Percentiles rank a stretch among this genome's conserved stretches.
These are phyloP conservation scores for Echites panduratus DNA, from an alignment of 257 asterid species.

Conservation along the genomic window DNA sequence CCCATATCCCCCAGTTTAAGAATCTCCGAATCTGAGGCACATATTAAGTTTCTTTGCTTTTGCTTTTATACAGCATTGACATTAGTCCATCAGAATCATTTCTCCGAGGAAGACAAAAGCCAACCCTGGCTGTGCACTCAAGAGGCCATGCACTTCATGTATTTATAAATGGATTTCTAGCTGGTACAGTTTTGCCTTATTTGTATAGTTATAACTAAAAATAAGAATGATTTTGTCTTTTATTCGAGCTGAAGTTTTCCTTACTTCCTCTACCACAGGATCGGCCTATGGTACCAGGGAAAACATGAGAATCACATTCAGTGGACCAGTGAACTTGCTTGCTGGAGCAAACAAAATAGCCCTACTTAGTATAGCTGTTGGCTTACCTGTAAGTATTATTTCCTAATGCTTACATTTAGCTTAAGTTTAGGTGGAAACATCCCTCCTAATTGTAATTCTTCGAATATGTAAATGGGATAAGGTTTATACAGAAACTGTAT, in stretches of 20 bases:
- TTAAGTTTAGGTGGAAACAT: background rate
- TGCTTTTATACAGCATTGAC: conserved; percentile 33
- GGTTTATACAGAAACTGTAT: background rate
- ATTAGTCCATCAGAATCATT: conserved; percentile 52
- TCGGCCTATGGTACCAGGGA: conserved; percentile 48
- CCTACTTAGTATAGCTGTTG: conserved; percentile 59
- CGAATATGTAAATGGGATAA: too few species aligned
- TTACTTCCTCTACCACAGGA: conserved; percentile 27
- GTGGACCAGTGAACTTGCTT: conserved; percentile 36
- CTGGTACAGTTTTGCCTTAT: conserved; percentile 29
- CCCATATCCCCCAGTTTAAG: background rate
- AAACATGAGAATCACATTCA: conserved; percentile 35
- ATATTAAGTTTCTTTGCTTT: background rate
- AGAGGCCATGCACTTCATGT: conserved; percentile 56
- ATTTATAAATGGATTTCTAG: conserved; percentile 42
- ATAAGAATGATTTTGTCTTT: background rate
- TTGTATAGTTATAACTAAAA: background rate
- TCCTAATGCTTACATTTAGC: background rate
- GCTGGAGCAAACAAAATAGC: conserved; percentile 44
- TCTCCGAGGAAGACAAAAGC: conserved; percentile 39
- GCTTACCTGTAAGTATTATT: conserved; percentile 51
- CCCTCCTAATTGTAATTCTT: background rate
- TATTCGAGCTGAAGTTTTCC: background rate
- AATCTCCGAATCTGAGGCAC: background rate
- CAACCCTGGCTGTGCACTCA: conserved; percentile 41